A percentile compares a stretch with the other conserved stretches of the same genome.
Conservation (phyloP, 768 basidiomycete genomes). For the Russula dissimulans region DNA sequence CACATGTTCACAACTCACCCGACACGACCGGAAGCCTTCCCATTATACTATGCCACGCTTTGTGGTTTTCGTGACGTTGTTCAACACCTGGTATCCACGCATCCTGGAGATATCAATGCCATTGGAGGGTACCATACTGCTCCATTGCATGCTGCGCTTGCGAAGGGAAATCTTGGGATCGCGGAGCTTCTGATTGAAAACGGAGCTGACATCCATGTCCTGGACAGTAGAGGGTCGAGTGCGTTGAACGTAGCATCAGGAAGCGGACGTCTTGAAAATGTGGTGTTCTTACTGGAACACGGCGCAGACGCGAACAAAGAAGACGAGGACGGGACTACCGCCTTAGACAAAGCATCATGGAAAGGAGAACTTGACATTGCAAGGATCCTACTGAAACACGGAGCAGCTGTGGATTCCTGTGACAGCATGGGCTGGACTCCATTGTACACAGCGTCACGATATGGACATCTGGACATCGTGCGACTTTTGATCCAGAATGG, state of each 20-base stretch:
- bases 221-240: neutral
- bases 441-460: neutral
- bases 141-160: neutral
- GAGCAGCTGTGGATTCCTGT: neutral
- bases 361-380: neutral
- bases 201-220: neutral
- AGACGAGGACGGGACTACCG: neutral
- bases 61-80: neutral
- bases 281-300: neutral
- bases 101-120: neutral
- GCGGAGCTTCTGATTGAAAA: neutral
- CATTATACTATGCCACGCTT: neutral
- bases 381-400: neutral
- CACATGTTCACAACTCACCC: neutral
- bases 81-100: neutral
- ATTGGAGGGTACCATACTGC: neutral
- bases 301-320: neutral
- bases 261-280: neutral
- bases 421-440: neutral
- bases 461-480: neutral
- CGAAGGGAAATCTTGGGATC: neutral
- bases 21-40: neutral
- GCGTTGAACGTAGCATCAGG: neutral
- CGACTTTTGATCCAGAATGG: neutral
- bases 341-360: neutral